Evolutionary conservation across 495 filamentous ascomycete species (phyloP), one percentile per base, ranked within the genome.

Genomic region (Saxophila tyrrhenica): DNA sequence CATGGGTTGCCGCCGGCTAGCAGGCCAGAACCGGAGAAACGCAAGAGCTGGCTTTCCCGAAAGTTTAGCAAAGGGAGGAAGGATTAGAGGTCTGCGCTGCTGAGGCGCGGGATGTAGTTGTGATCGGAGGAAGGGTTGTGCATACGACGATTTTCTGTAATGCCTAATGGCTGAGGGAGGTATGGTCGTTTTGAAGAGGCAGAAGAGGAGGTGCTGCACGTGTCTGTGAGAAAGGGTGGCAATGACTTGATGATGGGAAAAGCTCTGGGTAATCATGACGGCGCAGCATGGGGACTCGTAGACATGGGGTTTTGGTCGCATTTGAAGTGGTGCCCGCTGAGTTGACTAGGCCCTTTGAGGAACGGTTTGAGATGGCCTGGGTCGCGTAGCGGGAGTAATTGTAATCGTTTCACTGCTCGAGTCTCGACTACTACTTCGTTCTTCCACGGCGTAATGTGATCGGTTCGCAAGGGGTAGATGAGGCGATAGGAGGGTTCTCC

Each of bases 1-100:
- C 10, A 21, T 3, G 56, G 32, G 17, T 25, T 58, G 32, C 54
- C 61, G 15, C 15, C 55, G 64, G 50, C 42, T 48, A 51, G 50
- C 49, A 45, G 61, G 23, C 47, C 49, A 44, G 72, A 57, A 51
- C 22, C 50, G 24, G 81, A 89, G 55, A 94, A 94, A 73, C 75
- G 84, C 54, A 89, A 87, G 75, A 87, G 87, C 63, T 95, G 89
- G 89, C 82, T 96, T 53, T 81, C 85, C 65, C 79, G 78, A 50
- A 75, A 83, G 17, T 92, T 94, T 66, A 91, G 82, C 75, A 90
- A 58, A n/a, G n/a, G n/a, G 54, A 51, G 82, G 67, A 64, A 72
- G 5, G 75, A 69, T 56, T 54, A 23, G 45, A 50, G 25, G 10
- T 56, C 24, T 35, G 29, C 7, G 29, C 29, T 7, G 29, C 29